These are phyloP conservation scores for Melastoma malabathricum DNA, from an alignment of 345 rosid species.

Conservation along the genomic window DNA sequence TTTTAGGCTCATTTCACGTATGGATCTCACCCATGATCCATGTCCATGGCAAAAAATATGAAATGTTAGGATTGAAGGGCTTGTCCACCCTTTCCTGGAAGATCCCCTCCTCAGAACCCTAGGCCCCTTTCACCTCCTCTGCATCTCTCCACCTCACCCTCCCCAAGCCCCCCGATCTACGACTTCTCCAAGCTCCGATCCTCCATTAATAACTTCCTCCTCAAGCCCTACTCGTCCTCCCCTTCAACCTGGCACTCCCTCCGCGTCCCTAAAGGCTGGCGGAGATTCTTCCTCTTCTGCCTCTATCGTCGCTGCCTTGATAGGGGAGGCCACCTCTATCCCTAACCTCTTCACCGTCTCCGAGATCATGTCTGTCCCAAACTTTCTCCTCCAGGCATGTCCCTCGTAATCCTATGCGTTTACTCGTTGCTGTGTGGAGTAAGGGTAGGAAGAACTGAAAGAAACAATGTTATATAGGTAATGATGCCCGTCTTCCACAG, in stretches of 20 bases:
- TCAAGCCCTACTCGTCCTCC: constrained; percentile 45
- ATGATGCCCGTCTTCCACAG: constrained; percentile 36
- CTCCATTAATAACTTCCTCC: constrained; percentile 84
- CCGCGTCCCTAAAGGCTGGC: constrained; percentile 31
- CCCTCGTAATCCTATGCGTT: background rate
- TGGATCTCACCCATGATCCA: no score
- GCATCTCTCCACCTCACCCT: constrained; percentile 52
- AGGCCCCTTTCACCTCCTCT: constrained; percentile 28
- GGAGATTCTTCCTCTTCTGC: constrained; percentile 19
- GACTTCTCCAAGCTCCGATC: constrained; percentile 62
- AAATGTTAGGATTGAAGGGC: no score
- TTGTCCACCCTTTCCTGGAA: no score
- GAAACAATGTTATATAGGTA: constrained; percentile 23
- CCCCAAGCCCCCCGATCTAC: constrained; percentile 67
- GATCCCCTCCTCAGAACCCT: no score
- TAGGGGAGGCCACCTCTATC: constrained; percentile 73
- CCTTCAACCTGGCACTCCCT: constrained; percentile 64
- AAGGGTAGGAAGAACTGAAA: no score
- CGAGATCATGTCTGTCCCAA: constrained; percentile 73
- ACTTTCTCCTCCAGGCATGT: background rate
- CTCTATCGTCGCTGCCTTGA: constrained; percentile 34
- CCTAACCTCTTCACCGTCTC: constrained; percentile 87
- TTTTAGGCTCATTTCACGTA: no score
- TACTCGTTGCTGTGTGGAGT: no score
- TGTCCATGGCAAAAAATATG: no score